A percentile compares a stretch with the other conserved stretches of the same genome.
phyloP scores from a whole-genome alignment of 148 eudicot species.

The Suaeda aralocaspica region DNA sequence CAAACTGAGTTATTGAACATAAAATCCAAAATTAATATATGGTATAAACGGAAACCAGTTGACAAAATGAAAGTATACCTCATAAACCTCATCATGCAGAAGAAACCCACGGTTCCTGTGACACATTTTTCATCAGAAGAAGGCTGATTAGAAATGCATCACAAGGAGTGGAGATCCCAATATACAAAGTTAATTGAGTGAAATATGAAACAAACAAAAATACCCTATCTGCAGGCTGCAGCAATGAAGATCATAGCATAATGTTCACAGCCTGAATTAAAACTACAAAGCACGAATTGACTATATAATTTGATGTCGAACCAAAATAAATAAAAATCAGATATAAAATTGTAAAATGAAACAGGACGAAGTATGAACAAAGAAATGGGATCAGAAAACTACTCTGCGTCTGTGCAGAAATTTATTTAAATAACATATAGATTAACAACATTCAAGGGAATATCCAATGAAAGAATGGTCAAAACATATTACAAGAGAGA shows the following conservation, averaged over 20 bases:
- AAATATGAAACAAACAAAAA: not conserved
- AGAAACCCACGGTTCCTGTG: slow-evolving; percentile 74
- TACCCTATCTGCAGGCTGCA: not conserved
- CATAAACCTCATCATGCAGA: slow-evolving; percentile 58
- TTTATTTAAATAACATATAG: not conserved
- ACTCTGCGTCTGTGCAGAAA: not conserved
- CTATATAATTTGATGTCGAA: too few relatives aligned
- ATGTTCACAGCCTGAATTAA: too few relatives aligned
- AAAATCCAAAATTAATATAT: slow-evolving; percentile 5
- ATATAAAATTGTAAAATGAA: not conserved
- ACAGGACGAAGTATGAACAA: not conserved
- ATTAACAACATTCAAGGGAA: not conserved
- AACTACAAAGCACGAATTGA: not conserved
- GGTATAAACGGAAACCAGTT: not conserved
- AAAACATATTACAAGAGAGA: not conserved
- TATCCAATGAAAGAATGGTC: too few relatives aligned
- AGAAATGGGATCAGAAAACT: not conserved
- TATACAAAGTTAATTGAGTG: not conserved
- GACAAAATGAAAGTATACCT: slow-evolving; percentile 36
- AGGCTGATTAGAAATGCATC: slow-evolving; percentile 1
- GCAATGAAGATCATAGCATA: not conserved
- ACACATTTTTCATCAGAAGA: slow-evolving; percentile 7
- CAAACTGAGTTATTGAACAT: slow-evolving; percentile 2
- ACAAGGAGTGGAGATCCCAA: not conserved
- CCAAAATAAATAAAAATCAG: too few relatives aligned